Base-by-base conservation (phyloP, 257 asterid genomes). In the Fraxinus quadrangulata region DNA sequence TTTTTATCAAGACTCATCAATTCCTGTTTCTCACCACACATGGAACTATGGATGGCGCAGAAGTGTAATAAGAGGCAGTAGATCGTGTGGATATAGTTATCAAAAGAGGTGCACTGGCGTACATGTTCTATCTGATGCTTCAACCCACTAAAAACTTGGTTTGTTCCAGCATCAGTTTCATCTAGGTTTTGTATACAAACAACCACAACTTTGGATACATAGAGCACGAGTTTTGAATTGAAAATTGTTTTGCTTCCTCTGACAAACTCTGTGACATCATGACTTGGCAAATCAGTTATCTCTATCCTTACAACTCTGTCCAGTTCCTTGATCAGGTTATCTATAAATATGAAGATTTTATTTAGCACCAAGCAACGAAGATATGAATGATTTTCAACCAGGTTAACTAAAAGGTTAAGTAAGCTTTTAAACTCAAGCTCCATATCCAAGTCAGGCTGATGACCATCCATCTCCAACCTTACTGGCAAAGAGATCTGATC, bases 381-480 rank as follows among this genome's bases (percentile, higher is more conserved):
- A 78, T 86, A 67, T 6, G 83, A 56, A 74, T 85, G 89, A 39
- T 82, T 88, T 75, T 82, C 90, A 82, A 87, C 92, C 85, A 88
- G 78, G 82, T 77, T 67, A 79, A 78, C 78, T 79, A 93, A 78
- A 81, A 80, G 79, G 77, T 74, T 49, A 72, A 95, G 87, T 86
- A 89, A 86, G 82, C 87, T 78, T 81, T 84, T 88, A 71, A 90
- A 82, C 86, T 89, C 97, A 59, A 79, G 90, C 77, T 87, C 84
- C 66, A 54, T 75, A 75, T 83, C 74, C 73, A 70, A 79, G 70
- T 82, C 85, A 77, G 84, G 69, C 78, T 80, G 84, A 84, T 71
- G 79, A 81, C 67, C 45, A 67, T 72, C 79, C 21, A 70, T 67
- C 66, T 80, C 80, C 36, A 74, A 69, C 80, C 86, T 85, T 80